Percentiles rank a stretch among this genome's conserved stretches.
These are phyloP conservation scores for Ophiostoma angusticollis DNA, from an alignment of 2,329 filamentous ascomycete genomes.

Conservation along the genomic window DNA sequence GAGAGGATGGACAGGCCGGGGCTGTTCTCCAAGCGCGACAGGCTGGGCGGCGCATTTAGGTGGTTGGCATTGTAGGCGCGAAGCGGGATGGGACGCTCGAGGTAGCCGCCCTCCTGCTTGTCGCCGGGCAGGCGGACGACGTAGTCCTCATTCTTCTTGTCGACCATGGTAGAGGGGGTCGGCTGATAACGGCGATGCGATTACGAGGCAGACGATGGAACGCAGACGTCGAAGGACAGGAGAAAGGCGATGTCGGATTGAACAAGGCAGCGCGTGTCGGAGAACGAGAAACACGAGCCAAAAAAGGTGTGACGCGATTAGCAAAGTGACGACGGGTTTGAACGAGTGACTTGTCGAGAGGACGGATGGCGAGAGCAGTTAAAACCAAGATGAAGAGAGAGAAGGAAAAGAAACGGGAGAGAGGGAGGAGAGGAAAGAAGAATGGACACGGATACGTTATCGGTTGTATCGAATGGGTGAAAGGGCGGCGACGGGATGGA, in stretches of 20 bases:
- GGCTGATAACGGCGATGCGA: not conserved
- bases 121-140: slow-evolving; percentile 56
- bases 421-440: too few species aligned
- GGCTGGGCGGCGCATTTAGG: slow-evolving; percentile 22
- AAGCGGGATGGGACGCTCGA: slow-evolving; percentile 28
- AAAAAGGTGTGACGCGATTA: not conserved
- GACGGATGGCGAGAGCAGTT: not conserved
- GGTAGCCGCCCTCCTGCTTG: slow-evolving; percentile 40
- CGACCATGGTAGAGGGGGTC: slow-evolving; percentile 50
- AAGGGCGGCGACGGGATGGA: not conserved
- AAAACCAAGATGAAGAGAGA: not conserved
- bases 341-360: not conserved
- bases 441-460: too few species aligned
- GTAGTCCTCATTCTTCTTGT: slow-evolving; percentile 82
- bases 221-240: not conserved
- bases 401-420: slow-evolving; percentile 5
- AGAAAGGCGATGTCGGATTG: not conserved
- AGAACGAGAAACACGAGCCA: not conserved
- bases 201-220: not conserved
- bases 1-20: slow-evolving; percentile 69
- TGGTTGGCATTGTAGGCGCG: slow-evolving; percentile 9
- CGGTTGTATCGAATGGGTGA: too few species aligned
- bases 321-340: not conserved
- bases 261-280: too few species aligned
- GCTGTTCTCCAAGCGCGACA: slow-evolving; percentile 54